These are phyloP conservation scores for Logfia minima DNA, from an alignment of 129 eudicot genomes.

Conservation along the genomic window DNA sequence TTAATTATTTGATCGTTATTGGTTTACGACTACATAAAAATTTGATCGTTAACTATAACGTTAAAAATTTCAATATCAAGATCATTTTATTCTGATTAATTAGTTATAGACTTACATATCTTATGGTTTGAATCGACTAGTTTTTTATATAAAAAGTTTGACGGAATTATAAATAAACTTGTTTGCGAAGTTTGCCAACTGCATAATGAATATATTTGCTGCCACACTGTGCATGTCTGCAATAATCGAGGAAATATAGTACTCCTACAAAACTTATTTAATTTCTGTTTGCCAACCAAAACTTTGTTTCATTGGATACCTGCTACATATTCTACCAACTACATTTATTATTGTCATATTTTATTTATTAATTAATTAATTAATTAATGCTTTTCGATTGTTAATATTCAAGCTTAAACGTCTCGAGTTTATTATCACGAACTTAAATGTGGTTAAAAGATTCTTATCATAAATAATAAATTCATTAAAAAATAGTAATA, in stretches of 20 bases:
- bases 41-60: no score
- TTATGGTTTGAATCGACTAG: no score
- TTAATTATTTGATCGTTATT: no score
- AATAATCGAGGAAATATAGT: conserved; percentile 1
- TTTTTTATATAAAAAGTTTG: no score
- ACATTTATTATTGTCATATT: neutral
- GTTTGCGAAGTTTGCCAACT: neutral
- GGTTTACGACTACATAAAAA: no score
- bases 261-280: neutral
- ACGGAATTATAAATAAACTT: neutral
- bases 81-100: no score
- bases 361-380: no score
- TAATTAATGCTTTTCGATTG: no score
- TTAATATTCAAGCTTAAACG: neutral
- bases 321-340: neutral
- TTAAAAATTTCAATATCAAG: no score
- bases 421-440: neutral
- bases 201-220: neutral
- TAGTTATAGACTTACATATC: no score
- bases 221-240: neutral
- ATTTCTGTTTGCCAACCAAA: neutral
- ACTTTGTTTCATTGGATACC: neutral
- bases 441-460: neutral
- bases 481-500: no score
- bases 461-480: neutral